phyloP scores from a whole-genome alignment of 2,329 filamentous ascomycete species.

The Lachnellula subtilissima region DNA sequence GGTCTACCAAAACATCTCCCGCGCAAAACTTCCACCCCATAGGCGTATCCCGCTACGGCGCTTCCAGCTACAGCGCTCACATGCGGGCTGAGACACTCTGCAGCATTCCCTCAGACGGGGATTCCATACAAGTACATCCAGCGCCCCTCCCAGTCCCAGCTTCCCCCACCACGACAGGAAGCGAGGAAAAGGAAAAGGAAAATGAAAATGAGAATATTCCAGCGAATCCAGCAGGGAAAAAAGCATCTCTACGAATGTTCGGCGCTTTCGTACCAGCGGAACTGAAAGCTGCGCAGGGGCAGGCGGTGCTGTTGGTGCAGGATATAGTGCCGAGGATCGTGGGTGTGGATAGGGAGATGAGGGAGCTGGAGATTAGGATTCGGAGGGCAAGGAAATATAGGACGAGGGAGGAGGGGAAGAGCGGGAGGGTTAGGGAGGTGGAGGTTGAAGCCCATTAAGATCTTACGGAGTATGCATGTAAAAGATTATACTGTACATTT shows the following conservation, averaged over 20 bases:
- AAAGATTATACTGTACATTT: background rate
- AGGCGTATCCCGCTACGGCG: constrained; percentile 59
- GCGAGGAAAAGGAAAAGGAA: background rate
- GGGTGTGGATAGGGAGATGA: constrained; percentile 56
- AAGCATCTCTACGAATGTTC: constrained; percentile 54
- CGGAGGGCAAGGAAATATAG: constrained; percentile 46
- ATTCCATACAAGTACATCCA: background rate
- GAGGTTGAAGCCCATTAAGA: background rate
- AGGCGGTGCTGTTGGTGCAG: constrained; percentile 53
- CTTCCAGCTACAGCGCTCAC: constrained; percentile 66
- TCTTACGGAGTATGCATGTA: background rate
- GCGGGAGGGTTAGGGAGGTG: background rate
- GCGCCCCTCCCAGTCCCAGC: background rate
- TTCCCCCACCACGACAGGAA: constrained; percentile 21
- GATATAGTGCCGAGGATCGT: constrained; percentile 53
- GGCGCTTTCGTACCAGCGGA: constrained; percentile 47
- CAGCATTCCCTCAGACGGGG: constrained; percentile 29
- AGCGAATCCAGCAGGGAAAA: constrained; percentile 7
- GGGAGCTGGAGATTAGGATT: constrained; percentile 63
- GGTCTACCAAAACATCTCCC: constrained; percentile 46
- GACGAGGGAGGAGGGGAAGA: constrained; percentile 10
- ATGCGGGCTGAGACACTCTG: constrained; percentile 56
- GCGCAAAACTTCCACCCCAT: constrained; percentile 69
- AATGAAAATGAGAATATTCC: background rate
- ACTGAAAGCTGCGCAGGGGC: constrained; percentile 52